These are phyloP conservation scores for Pontederia crassipes DNA, from an alignment of 176 grass and related monocot genomes.

Conservation along the genomic window DNA sequence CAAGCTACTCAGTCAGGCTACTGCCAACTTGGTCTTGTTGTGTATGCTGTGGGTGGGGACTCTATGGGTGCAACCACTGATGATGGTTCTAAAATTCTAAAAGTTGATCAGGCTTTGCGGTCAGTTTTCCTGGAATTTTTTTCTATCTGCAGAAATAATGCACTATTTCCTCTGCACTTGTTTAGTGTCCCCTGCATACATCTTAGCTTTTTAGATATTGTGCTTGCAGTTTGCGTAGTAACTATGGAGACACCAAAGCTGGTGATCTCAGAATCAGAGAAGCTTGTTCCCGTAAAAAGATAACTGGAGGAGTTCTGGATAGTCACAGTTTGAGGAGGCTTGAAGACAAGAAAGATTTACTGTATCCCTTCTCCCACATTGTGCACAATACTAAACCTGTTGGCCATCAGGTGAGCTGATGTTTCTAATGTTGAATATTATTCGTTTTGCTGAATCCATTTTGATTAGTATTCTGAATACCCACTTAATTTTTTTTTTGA, in stretches of 20 bases:
- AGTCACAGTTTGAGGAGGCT: slow-evolving; percentile 55
- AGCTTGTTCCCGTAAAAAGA: slow-evolving; percentile 62
- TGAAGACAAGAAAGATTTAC: slow-evolving; percentile 80
- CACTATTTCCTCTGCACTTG: not conserved
- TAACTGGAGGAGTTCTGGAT: slow-evolving; percentile 67
- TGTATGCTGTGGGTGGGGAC: slow-evolving; percentile 78
- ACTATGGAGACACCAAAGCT: slow-evolving; percentile 35
- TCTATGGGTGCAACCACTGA: slow-evolving; percentile 22
- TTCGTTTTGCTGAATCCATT: not conserved
- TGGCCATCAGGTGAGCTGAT: slow-evolving; percentile 68
- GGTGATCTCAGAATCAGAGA: slow-evolving; percentile 44
- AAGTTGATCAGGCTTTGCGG: slow-evolving; percentile 40
- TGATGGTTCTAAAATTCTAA: slow-evolving; percentile 46
- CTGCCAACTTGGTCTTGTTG: slow-evolving; percentile 86
- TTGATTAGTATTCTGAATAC: slow-evolving; percentile 22
- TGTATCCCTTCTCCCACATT: slow-evolving; percentile 92
- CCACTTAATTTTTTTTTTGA: too few species aligned
- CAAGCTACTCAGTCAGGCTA: slow-evolving; percentile 85
- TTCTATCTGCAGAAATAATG: slow-evolving; percentile 1
- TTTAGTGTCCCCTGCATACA: not conserved
- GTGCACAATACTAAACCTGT: slow-evolving; percentile 94
- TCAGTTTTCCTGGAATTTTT: slow-evolving; percentile 32
- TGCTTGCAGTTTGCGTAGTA: slow-evolving; percentile 28
- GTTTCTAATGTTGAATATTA: slow-evolving; percentile 11
- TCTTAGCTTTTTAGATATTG: not conserved